Evolutionary conservation across 2,329 filamentous ascomycete species (phyloP).

Genomic region (Fusarium secorum): DNA sequence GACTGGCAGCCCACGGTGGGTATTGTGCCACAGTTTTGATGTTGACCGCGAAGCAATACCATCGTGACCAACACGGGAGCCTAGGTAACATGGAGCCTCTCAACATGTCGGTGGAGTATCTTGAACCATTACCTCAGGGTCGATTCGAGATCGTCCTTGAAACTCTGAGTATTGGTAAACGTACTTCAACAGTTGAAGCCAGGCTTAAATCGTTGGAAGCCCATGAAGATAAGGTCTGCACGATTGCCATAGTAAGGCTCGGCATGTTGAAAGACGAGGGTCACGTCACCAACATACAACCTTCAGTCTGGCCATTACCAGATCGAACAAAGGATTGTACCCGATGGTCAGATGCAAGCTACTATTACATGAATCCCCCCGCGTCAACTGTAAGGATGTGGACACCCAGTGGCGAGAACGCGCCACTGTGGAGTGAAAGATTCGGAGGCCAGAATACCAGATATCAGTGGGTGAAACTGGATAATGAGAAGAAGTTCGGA

Average conservation of each 20-base stretch:
- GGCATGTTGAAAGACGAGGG: not conserved
- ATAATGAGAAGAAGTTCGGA: not conserved
- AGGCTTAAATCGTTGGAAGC: not conserved
- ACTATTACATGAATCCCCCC: not conserved
- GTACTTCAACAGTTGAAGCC: not conserved
- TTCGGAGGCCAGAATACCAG: not conserved
- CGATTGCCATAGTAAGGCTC: not conserved
- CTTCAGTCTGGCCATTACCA: not conserved
- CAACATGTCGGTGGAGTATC: not conserved
- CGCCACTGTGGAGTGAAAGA: not conserved
- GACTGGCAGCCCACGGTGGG: not conserved
- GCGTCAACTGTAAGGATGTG: not conserved
- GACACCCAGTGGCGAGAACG: not conserved
- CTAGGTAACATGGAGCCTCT: not conserved
- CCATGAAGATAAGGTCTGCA: not conserved
- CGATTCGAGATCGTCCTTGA: not conserved
- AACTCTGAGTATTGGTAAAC: not conserved
- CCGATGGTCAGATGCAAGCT: not conserved
- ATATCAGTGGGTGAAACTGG: not conserved
- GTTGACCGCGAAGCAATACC: not conserved
- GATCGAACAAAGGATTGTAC: not conserved
- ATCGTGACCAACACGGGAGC: no score
- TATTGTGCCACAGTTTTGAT: not conserved
- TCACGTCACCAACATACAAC: not conserved
- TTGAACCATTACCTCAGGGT: not conserved